These are phyloP conservation scores for Ganoderma boninense DNA, from an alignment of 1,284 basidiomycete genomes.

Conservation along the genomic window DNA sequence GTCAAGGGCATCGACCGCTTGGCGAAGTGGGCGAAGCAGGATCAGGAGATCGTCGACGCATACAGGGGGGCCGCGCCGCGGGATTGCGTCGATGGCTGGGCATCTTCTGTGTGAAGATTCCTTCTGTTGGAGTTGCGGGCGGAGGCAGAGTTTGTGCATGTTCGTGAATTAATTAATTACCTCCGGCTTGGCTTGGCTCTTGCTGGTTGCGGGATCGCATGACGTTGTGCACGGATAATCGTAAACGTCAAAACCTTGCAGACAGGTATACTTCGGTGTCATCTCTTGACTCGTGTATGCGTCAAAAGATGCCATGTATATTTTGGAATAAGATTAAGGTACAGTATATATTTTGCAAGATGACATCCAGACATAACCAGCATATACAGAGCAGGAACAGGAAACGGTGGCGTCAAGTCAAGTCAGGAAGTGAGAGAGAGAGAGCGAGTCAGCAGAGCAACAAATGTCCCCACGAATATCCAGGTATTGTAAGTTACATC, in stretches of 20 bases:
- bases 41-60: slow-evolving; percentile 69
- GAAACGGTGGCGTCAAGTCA: background rate
- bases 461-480: slow-evolving; percentile 31
- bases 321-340: slow-evolving; percentile 29
- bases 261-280: no score
- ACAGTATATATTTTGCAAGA: slow-evolving; percentile 25
- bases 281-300: background rate
- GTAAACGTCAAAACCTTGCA: background rate
- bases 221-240: background rate
- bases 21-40: slow-evolving; percentile 77
- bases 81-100: slow-evolving; percentile 23
- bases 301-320: slow-evolving; percentile 16
- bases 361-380: slow-evolving; percentile 5
- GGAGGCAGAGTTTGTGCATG: background rate
- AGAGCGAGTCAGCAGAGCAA: slow-evolving; percentile 28
- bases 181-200: background rate
- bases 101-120: background rate
- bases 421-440: slow-evolving; percentile 5
- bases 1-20: slow-evolving; percentile 78
- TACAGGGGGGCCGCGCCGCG: slow-evolving; percentile 46
- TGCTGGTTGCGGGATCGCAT: no score
- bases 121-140: background rate
- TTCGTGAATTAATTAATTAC: background rate
- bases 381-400: background rate
- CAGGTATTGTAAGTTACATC: slow-evolving; percentile 29